Evolutionary conservation across 345 rosid genomes (phyloP), one percentile per base, ranked within the genome.

Genomic region (Euphorbia peplus): DNA sequence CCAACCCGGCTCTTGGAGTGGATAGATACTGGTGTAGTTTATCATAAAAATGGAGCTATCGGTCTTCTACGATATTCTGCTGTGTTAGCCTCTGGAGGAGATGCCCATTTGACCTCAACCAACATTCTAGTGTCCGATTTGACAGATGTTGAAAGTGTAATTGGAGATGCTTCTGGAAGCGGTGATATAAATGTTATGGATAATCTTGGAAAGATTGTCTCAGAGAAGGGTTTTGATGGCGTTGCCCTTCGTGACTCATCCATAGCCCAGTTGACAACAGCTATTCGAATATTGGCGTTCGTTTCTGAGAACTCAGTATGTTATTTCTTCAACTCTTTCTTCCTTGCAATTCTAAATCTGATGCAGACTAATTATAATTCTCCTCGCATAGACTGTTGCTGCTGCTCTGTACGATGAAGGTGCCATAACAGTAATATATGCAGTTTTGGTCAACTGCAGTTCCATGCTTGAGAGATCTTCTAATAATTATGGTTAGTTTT

Each of bases 381-480:
- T 53, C 30, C 21, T 61, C 9, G 5, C 76, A 76, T 84, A 95
- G 99, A 83, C 87, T 66, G 93, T 88, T 84, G 86, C 95, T 79
- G 85, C 93, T 77, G 80, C 85, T 66, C 78, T 95, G 61, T 95
- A 84, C 68, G 96, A 91, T 72, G 97, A 95, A 82, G 97, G 98
- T 69, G 91, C 97, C 46, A 63, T 87, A 54, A 82, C 89, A 71
- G 84, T 91, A 73, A 80, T 91, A 75, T 84, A 86, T 73, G 84
- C 92, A 57, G 82, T 95, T 80, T 73, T 95, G 72, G 83, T 95
- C 76, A 90, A 91, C 78, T 91, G 99, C 72, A 83, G 95, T 83
- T 88, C 83, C 79, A 91, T 95, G 97, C 90, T 90, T 72, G 99
- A 88, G 88, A 88, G 96, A 79, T 88, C 91, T 61, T 88, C 97